Conservation (phyloP, 1,284 basidiomycete species). For the Laetiporus sulphureus region DNA sequence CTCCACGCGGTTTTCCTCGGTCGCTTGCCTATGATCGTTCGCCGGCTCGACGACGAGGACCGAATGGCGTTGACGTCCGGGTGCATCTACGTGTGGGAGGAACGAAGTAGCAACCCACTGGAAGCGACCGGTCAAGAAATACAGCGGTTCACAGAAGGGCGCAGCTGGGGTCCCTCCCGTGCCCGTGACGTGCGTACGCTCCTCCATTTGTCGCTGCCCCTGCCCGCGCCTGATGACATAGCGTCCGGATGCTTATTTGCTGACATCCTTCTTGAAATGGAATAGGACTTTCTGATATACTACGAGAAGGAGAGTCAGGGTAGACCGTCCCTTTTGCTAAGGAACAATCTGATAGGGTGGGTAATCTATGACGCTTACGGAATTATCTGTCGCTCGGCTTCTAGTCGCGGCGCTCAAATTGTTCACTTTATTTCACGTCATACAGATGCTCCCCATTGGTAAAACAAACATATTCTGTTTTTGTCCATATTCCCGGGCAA, state of each 20-base stretch:
- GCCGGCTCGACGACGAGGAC: slow-evolving; percentile 38
- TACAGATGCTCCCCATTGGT: slow-evolving; percentile 28
- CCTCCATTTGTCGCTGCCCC: not conserved
- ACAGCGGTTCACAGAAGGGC: slow-evolving; percentile 38
- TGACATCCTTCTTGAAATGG: too few species aligned
- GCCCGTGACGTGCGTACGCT: slow-evolving; percentile 33
- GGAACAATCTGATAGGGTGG: slow-evolving; percentile 20
- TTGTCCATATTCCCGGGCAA: slow-evolving; percentile 26
- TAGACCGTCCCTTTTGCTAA: slow-evolving; percentile 23
- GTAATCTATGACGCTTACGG: slow-evolving; percentile 3
- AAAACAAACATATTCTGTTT: slow-evolving; percentile 39
- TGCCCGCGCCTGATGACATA: too few species aligned
- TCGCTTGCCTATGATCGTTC: slow-evolving; percentile 32
- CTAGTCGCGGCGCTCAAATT: not conserved
- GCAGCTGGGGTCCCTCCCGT: slow-evolving; percentile 25
- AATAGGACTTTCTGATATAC: slow-evolving; percentile 33
- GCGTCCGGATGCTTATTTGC: too few species aligned
- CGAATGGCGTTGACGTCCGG: slow-evolving; percentile 33
- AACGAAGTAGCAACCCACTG: slow-evolving; percentile 31
- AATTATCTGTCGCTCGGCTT: not conserved
- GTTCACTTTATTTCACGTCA: slow-evolving; percentile 2
- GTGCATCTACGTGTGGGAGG: slow-evolving; percentile 42
- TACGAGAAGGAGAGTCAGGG: slow-evolving; percentile 30
- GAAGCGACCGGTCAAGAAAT: slow-evolving; percentile 35
- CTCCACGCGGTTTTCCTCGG: slow-evolving; percentile 35